Evolutionary conservation across 495 filamentous ascomycete species (phyloP).

Genomic region (Trichoderma asperelloides): DNA sequence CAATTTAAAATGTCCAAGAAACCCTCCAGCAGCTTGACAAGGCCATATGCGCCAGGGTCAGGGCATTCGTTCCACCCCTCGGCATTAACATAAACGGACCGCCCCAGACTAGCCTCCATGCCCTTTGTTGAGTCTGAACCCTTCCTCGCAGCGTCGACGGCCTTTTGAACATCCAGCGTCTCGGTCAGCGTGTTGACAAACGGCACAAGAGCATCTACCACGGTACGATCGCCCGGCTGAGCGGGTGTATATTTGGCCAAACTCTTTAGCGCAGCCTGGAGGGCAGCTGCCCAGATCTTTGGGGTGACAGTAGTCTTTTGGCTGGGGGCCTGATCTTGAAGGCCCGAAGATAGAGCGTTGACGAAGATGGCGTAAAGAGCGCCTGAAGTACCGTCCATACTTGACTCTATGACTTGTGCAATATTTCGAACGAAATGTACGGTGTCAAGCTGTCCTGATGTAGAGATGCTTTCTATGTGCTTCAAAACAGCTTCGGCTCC

Average conservation of each 20-base stretch:
- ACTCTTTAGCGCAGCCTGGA: slow-evolving; percentile 57
- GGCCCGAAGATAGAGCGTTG: slow-evolving; percentile 71
- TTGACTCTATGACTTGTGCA: slow-evolving; percentile 67
- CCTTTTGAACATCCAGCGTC: slow-evolving; percentile 53
- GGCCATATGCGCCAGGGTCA: slow-evolving; percentile 83
- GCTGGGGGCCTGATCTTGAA: slow-evolving; percentile 51
- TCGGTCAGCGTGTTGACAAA: slow-evolving; percentile 62
- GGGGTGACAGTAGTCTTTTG: slow-evolving; percentile 19
- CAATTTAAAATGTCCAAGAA: background rate
- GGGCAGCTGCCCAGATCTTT: slow-evolving; percentile 65
- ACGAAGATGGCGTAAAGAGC: slow-evolving; percentile 95
- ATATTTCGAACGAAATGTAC: slow-evolving; percentile 68
- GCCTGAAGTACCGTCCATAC: slow-evolving; percentile 94
- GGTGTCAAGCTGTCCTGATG: slow-evolving; percentile 50
- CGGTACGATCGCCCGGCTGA: slow-evolving; percentile 75
- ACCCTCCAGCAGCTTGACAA: slow-evolving; percentile 29
- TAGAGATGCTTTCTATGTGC: slow-evolving; percentile 15
- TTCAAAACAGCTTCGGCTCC: slow-evolving; percentile 63
- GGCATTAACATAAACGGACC: slow-evolving; percentile 85
- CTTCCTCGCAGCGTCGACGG: slow-evolving; percentile 63
- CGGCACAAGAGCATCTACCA: slow-evolving; percentile 82
- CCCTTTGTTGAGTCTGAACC: slow-evolving; percentile 78
- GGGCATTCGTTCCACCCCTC: slow-evolving; percentile 70
- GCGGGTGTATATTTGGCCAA: slow-evolving; percentile 84
- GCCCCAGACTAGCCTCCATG: slow-evolving; percentile 85